Evolutionary conservation across 345 rosid genomes (phyloP).

Genomic region (Lepidium didymum): DNA sequence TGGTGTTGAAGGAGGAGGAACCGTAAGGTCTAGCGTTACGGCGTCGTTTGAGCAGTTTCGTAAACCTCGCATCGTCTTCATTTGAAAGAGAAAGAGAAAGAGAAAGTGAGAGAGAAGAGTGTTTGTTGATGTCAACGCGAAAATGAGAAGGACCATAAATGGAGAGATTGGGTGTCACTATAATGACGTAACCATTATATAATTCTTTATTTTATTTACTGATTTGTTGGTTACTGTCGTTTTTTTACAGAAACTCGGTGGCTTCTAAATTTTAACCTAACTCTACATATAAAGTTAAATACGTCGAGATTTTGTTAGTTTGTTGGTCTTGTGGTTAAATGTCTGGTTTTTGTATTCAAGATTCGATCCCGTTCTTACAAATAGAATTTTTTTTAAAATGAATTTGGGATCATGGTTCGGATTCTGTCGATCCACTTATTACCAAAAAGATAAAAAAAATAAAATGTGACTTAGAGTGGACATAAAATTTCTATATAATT

Average conservation of each 20-base stretch:
- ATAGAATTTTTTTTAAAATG: too few species aligned
- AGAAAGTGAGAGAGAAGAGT: neutral
- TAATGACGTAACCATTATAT: conserved; percentile 23
- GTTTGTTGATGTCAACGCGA: conserved; percentile 28
- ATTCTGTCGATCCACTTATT: too few species aligned
- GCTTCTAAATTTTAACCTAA: neutral
- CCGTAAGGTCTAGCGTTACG: conserved; percentile 36
- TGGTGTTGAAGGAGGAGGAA: conserved; percentile 17
- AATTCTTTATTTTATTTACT: neutral
- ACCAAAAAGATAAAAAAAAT: too few species aligned
- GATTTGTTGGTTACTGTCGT: neutral
- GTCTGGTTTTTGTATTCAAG: too few species aligned
- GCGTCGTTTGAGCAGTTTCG: conserved; percentile 13
- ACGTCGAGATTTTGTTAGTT: too few species aligned
- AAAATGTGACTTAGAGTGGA: too few species aligned
- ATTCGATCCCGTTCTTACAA: too few species aligned
- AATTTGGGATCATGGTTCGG: too few species aligned
- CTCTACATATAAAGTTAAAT: neutral
- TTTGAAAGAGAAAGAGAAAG: conserved; percentile 6
- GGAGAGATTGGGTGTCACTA: conserved; percentile 25
- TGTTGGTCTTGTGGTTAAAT: too few species aligned
- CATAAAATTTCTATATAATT: too few species aligned
- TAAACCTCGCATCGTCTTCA: conserved; percentile 30
- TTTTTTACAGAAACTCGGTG: neutral
- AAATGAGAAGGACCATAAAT: conserved; percentile 19